Base-by-base conservation (phyloP, 768 basidiomycete species). In the Boletus edulis region DNA sequence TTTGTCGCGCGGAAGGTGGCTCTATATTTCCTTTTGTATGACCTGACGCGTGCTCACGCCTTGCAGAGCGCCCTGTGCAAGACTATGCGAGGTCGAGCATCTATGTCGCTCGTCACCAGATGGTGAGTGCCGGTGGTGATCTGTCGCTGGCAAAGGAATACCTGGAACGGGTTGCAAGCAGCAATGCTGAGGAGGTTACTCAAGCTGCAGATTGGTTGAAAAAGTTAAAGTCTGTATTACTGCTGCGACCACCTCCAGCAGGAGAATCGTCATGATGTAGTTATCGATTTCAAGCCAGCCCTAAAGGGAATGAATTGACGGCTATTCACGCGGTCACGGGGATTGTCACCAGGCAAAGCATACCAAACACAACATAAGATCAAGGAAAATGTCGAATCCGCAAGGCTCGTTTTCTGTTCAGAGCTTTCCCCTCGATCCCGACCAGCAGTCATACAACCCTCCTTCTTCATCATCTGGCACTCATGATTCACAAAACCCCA, bases 71-170 rank as follows among this genome's bases (percentile, higher is more conserved):
- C 37, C 83, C 85, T 3, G 78, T 91, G 39, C 80, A 81, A 58
- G 91, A 94, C 62, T 89, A 88, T 68, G 85, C 91, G 27, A 87
- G 84, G 68, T 94, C 91, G n/a, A 82, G 86, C 60, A 69, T 98
- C 46, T 87, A 85, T 60, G 86, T 95, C 34, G 94, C 94, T 15
- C 86, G 89, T 54, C 84, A 89, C 63, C 84, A 94, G 59, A 78
- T 92, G 68, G 70, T 76, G 47, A 76, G 77, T 38, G 75, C 83
- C 43, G 78, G 81, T 49, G 85, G 86, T 24, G 82, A 91, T 69
- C 65, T 91, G n/a, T 62, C 69, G 32, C 74, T 94, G 56, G 92
- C 94, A 14, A 79, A 78, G 62, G 81, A 85, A 47, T 89, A 87
- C 68, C 75, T 94, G 31, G 84, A 91, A 55, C 77, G 76, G 46